A percentile compares a stretch with the other conserved stretches of the same genome.
These are phyloP conservation scores for Starmerella roubikii DNA, from an alignment of 805 yeast genomes.

Conservation along the genomic window DNA sequence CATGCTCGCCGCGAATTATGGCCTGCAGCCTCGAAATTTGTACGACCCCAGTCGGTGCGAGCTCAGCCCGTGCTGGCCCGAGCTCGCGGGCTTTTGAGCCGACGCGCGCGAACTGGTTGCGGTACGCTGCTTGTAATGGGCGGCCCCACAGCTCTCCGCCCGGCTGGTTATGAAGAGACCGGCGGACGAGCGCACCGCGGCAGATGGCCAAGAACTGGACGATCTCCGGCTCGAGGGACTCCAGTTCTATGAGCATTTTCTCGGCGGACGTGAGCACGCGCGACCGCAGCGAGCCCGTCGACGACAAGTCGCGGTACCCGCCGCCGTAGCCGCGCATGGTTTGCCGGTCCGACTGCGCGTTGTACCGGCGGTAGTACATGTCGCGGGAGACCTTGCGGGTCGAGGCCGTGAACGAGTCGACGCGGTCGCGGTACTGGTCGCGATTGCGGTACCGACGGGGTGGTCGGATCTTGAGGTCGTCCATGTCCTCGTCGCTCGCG, in stretches of 20 bases:
- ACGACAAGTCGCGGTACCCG: conserved; percentile 12
- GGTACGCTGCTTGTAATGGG: conserved; percentile 15
- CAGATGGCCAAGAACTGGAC: conserved; percentile 45
- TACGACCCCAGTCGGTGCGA: too few species aligned
- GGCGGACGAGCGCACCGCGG: conserved; percentile 3
- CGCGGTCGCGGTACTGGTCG: neutral
- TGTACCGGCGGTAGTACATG: conserved; percentile 5
- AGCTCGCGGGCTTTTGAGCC: conserved; percentile 14
- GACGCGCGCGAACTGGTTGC: conserved; percentile 12
- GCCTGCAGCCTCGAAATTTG: too few species aligned
- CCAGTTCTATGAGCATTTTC: conserved; percentile 23
- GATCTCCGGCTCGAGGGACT: conserved; percentile 27
- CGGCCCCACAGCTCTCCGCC: neutral
- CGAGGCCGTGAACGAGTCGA: neutral
- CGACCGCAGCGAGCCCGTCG: conserved; percentile 10
- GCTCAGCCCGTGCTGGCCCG: too few species aligned
- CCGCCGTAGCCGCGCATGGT: neutral
- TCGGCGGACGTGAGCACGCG: conserved; percentile 23
- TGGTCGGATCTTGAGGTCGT: conserved; percentile 4
- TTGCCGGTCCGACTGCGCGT: conserved; percentile 5
- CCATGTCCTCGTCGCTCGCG: neutral
- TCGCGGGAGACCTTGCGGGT: conserved; percentile 4
- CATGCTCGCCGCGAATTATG: too few species aligned
- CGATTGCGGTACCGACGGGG: conserved; percentile 9
- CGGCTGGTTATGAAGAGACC: neutral